Percentiles rank a stretch among this genome's conserved stretches.
Evolutionary conservation across 192 early-diverging fungal species (phyloP).

Genomic region (Coemansia sp.): DNA sequence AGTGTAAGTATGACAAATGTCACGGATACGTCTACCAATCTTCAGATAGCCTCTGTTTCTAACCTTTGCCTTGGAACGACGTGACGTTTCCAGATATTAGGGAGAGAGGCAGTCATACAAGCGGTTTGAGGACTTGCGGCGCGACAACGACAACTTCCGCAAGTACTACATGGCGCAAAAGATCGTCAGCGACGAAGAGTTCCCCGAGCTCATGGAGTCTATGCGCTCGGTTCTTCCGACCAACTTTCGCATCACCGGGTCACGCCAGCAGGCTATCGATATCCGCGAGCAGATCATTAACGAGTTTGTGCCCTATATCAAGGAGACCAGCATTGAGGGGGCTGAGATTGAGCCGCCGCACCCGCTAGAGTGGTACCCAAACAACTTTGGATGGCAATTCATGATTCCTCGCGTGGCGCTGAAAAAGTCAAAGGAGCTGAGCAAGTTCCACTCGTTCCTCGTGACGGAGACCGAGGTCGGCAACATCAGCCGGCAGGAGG

Average conservation of each 20-base stretch:
- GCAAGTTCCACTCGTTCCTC: constrained; percentile 90
- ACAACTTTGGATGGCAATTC: constrained; percentile 89
- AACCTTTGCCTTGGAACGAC: not conserved
- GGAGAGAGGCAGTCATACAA: constrained; percentile 48
- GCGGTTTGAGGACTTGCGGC: constrained; percentile 48
- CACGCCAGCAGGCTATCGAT: constrained; percentile 58
- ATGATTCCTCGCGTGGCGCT: constrained; percentile 72
- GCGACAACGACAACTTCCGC: constrained; percentile 53
- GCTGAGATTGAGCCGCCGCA: constrained; percentile 71
- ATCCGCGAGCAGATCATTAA: constrained; percentile 57
- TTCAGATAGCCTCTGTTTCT: not conserved
- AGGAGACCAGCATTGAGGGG: constrained; percentile 66
- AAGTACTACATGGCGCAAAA: constrained; percentile 53
- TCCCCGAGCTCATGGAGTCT: constrained; percentile 66
- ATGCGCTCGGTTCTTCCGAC: constrained; percentile 80
- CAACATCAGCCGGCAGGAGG: constrained; percentile 95
- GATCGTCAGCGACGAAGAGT: constrained; percentile 83
- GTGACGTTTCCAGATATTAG: constrained; percentile 7
- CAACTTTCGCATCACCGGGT: constrained; percentile 93
- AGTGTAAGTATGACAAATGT: constrained; percentile 24
- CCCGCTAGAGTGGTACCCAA: constrained; percentile 85
- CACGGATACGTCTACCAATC: not conserved
- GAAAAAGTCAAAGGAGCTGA: constrained; percentile 72
- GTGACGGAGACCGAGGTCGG: constrained; percentile 98
- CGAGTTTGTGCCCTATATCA: constrained; percentile 63